These are phyloP conservation scores for Luvunga scandens DNA, from an alignment of 345 rosid genomes.

Conservation along the genomic window DNA sequence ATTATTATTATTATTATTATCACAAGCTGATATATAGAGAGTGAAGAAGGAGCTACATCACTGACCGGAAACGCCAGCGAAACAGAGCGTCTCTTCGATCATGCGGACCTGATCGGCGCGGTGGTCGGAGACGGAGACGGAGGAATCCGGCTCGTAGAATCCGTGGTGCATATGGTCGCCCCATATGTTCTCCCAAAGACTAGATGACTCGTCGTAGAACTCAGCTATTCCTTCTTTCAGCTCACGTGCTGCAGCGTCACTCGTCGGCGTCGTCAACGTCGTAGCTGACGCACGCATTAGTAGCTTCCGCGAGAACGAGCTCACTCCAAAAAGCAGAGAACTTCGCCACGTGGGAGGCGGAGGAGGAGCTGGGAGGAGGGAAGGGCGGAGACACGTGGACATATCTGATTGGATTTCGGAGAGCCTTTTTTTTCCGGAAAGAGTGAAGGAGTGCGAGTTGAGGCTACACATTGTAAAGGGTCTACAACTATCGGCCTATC, in stretches of 20 bases:
- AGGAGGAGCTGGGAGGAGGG: not conserved
- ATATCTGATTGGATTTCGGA: not conserved
- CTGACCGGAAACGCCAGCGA: conserved; percentile 61
- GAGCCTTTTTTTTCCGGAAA: not conserved
- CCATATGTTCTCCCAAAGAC: conserved; percentile 84
- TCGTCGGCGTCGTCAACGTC: conserved; percentile 11
- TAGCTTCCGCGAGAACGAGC: not conserved
- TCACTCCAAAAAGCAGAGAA: not conserved
- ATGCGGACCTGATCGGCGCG: conserved; percentile 79
- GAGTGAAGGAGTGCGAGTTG: not conserved
- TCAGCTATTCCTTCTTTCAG: conserved; percentile 70
- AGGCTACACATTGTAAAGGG: not conserved
- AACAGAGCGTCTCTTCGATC: conserved; percentile 82
- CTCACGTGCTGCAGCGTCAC: not conserved
- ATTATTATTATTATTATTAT: not conserved
- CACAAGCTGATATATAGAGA: not conserved
- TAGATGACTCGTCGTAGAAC: conserved; percentile 87
- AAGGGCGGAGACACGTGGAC: not conserved
- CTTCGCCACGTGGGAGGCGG: not conserved
- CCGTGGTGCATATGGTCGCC: conserved; percentile 99
- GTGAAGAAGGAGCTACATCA: not conserved
- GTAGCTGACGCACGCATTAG: conserved; percentile 15
- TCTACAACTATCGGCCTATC: not conserved
- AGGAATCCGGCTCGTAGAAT: conserved; percentile 51
- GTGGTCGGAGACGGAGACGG: conserved; percentile 48